Evolutionary conservation across 192 early-diverging fungal species (phyloP).

Genomic region (Geosiphon pyriformis): DNA sequence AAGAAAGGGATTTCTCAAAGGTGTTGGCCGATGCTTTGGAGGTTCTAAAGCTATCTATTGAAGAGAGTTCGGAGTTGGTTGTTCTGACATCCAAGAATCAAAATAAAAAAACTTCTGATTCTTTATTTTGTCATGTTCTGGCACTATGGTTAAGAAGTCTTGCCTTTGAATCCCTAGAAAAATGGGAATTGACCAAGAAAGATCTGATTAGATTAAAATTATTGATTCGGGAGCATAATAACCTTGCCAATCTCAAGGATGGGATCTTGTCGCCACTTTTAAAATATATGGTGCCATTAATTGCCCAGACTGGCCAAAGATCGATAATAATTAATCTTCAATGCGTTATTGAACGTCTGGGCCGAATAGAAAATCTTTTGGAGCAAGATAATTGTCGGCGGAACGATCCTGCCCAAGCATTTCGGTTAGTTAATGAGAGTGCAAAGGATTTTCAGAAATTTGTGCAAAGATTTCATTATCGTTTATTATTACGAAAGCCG

Average conservation of each 20-base stretch:
- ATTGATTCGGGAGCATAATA: not conserved
- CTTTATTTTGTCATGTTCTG: not conserved
- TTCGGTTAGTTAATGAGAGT: not conserved
- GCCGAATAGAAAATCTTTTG: conserved; percentile 1
- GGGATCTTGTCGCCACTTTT: not conserved
- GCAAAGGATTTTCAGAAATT: not conserved
- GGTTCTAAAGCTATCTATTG: not conserved
- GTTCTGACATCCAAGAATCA: not conserved
- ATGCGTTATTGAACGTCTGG: conserved; percentile 13
- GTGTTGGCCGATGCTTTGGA: not conserved
- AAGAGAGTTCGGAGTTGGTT: not conserved
- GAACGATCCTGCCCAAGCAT: not conserved
- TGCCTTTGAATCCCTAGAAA: conserved; percentile 11
- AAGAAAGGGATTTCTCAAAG: not conserved
- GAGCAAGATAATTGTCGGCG: not conserved
- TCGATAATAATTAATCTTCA: not conserved
- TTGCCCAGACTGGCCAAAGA: not conserved
- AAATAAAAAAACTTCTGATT: not conserved
- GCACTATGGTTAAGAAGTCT: conserved; percentile 19
- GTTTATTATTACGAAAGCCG: conserved; percentile 9
- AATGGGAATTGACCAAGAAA: conserved; percentile 10
- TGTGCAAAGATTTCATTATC: conserved; percentile 18
- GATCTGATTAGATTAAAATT: conserved; percentile 9
- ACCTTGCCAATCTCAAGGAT: not conserved
- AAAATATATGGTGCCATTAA: conserved; percentile 6